phyloP scores from a whole-genome alignment of 2,329 filamentous ascomycete species.

The Trichoderma simmonsii region DNA sequence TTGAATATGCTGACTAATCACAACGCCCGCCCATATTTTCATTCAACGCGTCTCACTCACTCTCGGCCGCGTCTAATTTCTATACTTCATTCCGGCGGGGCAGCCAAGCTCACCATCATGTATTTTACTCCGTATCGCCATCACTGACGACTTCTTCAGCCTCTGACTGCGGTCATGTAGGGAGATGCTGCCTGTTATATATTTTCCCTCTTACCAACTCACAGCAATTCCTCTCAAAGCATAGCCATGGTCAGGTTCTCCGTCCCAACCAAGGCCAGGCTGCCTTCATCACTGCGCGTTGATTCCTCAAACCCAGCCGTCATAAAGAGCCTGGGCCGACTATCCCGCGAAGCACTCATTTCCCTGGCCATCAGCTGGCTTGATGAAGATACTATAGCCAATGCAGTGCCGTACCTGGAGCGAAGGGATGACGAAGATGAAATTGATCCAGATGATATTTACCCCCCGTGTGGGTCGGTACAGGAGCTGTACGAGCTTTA shows the following conservation, averaged over 20 bases:
- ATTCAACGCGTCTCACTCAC: slow-evolving; percentile 9
- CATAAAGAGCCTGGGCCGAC: slow-evolving; percentile 62
- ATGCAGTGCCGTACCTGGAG: slow-evolving; percentile 42
- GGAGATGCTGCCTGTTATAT: slow-evolving; percentile 3
- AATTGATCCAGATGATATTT: slow-evolving; percentile 62
- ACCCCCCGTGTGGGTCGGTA: slow-evolving; percentile 63
- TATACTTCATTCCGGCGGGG: neutral
- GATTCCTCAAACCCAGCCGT: slow-evolving; percentile 62
- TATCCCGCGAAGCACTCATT: slow-evolving; percentile 70
- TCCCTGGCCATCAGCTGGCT: slow-evolving; percentile 76
- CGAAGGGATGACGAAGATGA: slow-evolving; percentile 28
- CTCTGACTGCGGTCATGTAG: neutral
- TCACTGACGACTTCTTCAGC: neutral
- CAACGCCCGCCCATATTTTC: neutral
- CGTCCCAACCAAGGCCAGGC: slow-evolving; percentile 67
- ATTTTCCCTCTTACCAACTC: too few relatives aligned
- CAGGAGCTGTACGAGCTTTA: slow-evolving; percentile 67
- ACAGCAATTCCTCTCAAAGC: neutral
- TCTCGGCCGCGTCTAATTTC: neutral
- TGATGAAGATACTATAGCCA: slow-evolving; percentile 59
- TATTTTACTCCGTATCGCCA: neutral
- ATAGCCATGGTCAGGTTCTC: slow-evolving; percentile 54
- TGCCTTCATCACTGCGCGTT: slow-evolving; percentile 69
- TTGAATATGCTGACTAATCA: slow-evolving; percentile 4
- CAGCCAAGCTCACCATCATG: neutral